A percentile compares a stretch with the other conserved stretches of the same genome.
Evolutionary conservation across 1,139 yeast genomes (phyloP).

Genomic region (Candida tetrigidarum): DNA sequence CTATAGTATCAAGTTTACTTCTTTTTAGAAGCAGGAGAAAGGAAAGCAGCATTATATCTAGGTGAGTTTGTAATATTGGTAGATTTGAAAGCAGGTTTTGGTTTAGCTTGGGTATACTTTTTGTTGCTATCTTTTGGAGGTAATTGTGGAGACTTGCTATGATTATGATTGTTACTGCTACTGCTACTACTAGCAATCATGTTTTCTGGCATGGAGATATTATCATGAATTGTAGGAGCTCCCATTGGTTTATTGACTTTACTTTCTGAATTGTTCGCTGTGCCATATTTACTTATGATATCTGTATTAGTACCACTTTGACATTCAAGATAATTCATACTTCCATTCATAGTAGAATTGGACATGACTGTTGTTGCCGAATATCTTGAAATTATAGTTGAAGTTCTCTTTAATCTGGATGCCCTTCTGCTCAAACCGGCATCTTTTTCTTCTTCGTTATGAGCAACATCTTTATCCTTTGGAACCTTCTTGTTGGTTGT

Average conservation of each 20-base stretch:
- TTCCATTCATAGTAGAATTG: constrained; percentile 2
- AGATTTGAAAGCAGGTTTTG: constrained; percentile 4
- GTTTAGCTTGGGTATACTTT: constrained; percentile 2
- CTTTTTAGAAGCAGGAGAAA: neutral
- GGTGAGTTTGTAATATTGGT: constrained; percentile 3
- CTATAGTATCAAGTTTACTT: too few relatives aligned
- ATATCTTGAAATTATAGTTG: constrained; percentile 2
- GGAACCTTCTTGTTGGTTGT: constrained; percentile 48
- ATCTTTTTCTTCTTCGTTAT: constrained; percentile 6
- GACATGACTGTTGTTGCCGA: constrained; percentile 7
- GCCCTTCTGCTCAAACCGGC: neutral
- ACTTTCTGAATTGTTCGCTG: neutral
- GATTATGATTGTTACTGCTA: too few relatives aligned
- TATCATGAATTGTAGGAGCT: neutral
- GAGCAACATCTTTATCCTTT: constrained; percentile 9
- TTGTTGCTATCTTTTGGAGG: constrained; percentile 4
- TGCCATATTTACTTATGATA: constrained; percentile 1
- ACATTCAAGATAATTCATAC: neutral
- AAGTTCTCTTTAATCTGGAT: constrained; percentile 1
- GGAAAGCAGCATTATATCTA: constrained; percentile 1
- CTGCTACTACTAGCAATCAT: too few relatives aligned
- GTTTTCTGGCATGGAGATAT: neutral
- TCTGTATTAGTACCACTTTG: neutral
- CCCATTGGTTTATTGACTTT: neutral
- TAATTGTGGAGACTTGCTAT: constrained; percentile 1